Evolutionary conservation across 2,329 filamentous ascomycete genomes (phyloP).

Genomic region (Pestalotiopsis sp.): DNA sequence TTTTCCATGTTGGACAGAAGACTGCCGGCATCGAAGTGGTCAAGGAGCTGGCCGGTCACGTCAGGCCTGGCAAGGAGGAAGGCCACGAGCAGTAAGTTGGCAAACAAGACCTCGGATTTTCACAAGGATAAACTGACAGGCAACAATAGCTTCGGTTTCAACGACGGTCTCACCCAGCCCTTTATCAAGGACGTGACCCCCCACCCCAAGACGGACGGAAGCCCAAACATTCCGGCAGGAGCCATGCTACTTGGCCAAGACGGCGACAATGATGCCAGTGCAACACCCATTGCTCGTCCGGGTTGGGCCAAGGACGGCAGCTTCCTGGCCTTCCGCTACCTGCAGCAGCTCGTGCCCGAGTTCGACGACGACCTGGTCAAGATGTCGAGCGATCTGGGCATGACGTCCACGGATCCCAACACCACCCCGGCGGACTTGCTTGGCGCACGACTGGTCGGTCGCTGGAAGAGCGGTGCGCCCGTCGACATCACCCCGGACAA

Average conservation of each 20-base stretch:
- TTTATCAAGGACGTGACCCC: conserved; percentile 24
- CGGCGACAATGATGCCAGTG: conserved; percentile 30
- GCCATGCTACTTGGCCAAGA: conserved; percentile 40
- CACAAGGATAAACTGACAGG: conserved; percentile 19
- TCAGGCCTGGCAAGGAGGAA: conserved; percentile 34
- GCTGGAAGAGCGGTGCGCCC: conserved; percentile 42
- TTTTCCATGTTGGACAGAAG: conserved; percentile 26
- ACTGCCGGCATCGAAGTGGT: conserved; percentile 32
- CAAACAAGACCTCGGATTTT: background rate
- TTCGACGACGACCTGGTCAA: conserved; percentile 42
- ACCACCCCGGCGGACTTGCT: conserved; percentile 32
- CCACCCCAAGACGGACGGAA: conserved; percentile 24
- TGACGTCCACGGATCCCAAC: conserved; percentile 23
- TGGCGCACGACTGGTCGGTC: conserved; percentile 44
- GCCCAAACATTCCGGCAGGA: conserved; percentile 22
- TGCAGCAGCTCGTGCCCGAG: conserved; percentile 47
- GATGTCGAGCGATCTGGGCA: conserved; percentile 27
- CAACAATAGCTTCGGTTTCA: conserved; percentile 39
- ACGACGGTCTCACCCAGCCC: conserved; percentile 45
- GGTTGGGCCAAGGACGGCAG: conserved; percentile 47
- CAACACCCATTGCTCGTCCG: conserved; percentile 23
- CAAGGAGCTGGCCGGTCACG: conserved; percentile 32
- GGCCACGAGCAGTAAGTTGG: conserved; percentile 40
- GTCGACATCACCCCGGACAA: conserved; percentile 32
- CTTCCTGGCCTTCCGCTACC: conserved; percentile 46